Percentiles rank a stretch among this genome's conserved stretches.
phyloP scores from a whole-genome alignment of 805 yeast species.

The Ogataea ramenticola region DNA sequence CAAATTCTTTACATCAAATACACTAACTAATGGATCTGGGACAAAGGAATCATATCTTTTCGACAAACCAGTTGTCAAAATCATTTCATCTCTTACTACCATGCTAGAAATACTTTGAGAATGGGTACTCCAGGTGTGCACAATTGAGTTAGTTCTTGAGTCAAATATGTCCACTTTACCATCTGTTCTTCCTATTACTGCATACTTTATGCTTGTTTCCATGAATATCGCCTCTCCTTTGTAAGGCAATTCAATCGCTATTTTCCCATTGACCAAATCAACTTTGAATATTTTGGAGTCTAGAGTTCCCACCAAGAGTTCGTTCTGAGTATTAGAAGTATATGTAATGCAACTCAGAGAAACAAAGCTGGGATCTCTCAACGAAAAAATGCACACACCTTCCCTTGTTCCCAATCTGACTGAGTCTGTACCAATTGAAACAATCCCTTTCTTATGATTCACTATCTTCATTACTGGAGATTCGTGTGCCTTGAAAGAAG shows the following conservation, averaged over 20 bases:
- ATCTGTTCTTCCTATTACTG: constrained; percentile 50
- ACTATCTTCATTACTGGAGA: constrained; percentile 45
- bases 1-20: constrained; percentile 72
- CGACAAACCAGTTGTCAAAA: constrained; percentile 79
- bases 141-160: constrained; percentile 36
- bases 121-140: constrained; percentile 53
- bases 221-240: constrained; percentile 38
- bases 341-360: constrained; percentile 35
- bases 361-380: constrained; percentile 20
- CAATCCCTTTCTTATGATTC: constrained; percentile 48
- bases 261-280: constrained; percentile 32
- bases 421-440: constrained; percentile 46
- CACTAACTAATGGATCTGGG: constrained; percentile 76
- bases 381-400: constrained; percentile 39
- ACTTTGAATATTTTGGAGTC: constrained; percentile 31
- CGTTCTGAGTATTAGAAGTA: constrained; percentile 33
- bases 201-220: constrained; percentile 42
- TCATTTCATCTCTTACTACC: constrained; percentile 55
- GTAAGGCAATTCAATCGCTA: constrained; percentile 33
- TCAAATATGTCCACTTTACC: constrained; percentile 64
- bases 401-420: constrained; percentile 48
- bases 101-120: constrained; percentile 56
- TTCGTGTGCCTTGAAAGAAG: constrained; percentile 47
- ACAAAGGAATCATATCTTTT: constrained; percentile 49
- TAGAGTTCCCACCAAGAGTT: constrained; percentile 37